Evolutionary conservation across 1,284 basidiomycete species (phyloP), one percentile per base, ranked within the genome.

Genomic region (Ustilago lituana): DNA sequence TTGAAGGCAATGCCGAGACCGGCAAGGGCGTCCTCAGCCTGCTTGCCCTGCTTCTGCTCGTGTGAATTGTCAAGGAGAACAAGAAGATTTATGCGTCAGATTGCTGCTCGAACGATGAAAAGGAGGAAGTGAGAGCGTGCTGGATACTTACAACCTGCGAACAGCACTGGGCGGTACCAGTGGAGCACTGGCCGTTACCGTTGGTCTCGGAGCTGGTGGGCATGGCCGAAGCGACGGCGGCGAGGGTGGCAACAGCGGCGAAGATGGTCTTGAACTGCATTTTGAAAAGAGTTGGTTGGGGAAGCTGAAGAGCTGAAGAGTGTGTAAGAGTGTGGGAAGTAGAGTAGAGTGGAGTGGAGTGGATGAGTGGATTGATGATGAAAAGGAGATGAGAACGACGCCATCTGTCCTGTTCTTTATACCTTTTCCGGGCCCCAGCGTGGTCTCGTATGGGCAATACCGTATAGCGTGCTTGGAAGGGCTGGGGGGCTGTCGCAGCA

Each of bases 181-280:
- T 54, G 33, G 63, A 22, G 60, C 73, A 74, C 40, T 61, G 47
- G 27, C 73, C 73, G 59, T 67, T 64, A 27, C 69, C 69, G 56
- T 64, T 64, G 24, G 37, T 31, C 53, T 62, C 55, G 22, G 29
- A 35, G 15, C 44, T 33, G 51, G 49, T 51, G 51, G 59, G 63
- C 37, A 58, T 24, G 27, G 68, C 68, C 38, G 65, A 54, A 27
- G 70, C 69, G 37, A 70, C 48, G 55, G 59, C 65, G 53, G 70
- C 69, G 49, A 66, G 27, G 57, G 63, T 52, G 60, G 64, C 60
- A 27, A 69, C 51, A 48, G 54, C 36, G 45, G 57, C 65, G 52
- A 74, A 61, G 67, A 73, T 62, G 60, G 69, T 67, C 53, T 67
- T 64, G 73, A 74, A 74, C 66, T 74, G 67, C 73, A 74, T 74